Base-by-base conservation (phyloP, 306 rosid species). In the Biancaea sappan region DNA sequence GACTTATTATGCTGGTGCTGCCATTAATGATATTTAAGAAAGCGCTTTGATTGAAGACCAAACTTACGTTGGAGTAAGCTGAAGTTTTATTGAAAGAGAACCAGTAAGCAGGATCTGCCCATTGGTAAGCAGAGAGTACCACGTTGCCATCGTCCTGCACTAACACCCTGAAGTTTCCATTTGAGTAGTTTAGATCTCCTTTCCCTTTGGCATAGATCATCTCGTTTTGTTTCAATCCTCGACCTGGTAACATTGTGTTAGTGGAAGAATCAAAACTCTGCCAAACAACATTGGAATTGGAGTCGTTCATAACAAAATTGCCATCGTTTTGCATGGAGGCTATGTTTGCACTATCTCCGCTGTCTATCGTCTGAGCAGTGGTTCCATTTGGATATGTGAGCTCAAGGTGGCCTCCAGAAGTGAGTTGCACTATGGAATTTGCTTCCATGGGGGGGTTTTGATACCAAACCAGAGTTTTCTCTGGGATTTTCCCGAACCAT, bases 381-480 rank as follows among this genome's bases (percentile, higher is more conserved):
- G 50, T 32, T 64, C 78, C 81, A 7, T 76, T 57, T 14, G 65
- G 71, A 61, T 78, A 4, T 37, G 41, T 24, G 21, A 78, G 57
- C 37, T 54, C n/a, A 46, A 82, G 77, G 4, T 63, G 44, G 38
- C 86, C 86, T 21, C 3, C 13, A 9, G 21, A 53, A 44, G 60
- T 69, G 52, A 82, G 43, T 46, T 54, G 74, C 71, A 82, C 56
- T 12, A 40, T 3, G 40, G 83, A 82, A 62, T 74, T 74, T 29
- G 24, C 31, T 63, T 74, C 61, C 50, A 78, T 43, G 0, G 71
- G 73, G 10, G 53, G 71, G 54, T 35, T 50, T 0, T 4, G n/a
- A 77, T 82, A 74, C 86, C 86, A 82, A 21, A 69, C 86, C 0
- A 78, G 65, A 22, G 83, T 82, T 82, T 13, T 69, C 19, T 78